Conservation (phyloP, 1,284 basidiomycete genomes). For the Austroboletus novae-zelandiae region DNA sequence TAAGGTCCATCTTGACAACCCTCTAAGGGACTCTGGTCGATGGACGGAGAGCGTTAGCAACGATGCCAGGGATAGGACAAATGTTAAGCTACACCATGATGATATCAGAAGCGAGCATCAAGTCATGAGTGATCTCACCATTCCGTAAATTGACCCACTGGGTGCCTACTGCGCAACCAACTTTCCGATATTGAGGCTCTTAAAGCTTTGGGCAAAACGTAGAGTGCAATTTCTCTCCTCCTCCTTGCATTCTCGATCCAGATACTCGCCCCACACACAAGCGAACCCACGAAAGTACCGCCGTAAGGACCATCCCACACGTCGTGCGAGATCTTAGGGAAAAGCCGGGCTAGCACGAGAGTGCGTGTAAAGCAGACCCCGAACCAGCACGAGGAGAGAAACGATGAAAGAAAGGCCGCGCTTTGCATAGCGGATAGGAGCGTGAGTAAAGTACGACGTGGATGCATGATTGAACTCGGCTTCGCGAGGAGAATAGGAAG, state of each 20-base stretch:
- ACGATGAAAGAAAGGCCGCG: slow-evolving; percentile 68
- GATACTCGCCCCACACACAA: slow-evolving; percentile 71
- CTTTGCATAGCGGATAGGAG: slow-evolving; percentile 56
- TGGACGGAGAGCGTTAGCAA: slow-evolving; percentile 64
- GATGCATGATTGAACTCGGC: slow-evolving; percentile 50
- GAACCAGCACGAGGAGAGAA: slow-evolving; percentile 68
- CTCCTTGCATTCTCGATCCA: slow-evolving; percentile 69
- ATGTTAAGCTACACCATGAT: slow-evolving; percentile 38
- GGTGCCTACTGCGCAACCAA: slow-evolving; percentile 47
- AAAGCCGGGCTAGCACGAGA: slow-evolving; percentile 54
- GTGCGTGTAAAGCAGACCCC: slow-evolving; percentile 67
- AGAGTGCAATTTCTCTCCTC: slow-evolving; percentile 74
- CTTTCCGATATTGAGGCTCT: slow-evolving; percentile 54
- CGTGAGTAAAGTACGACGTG: slow-evolving; percentile 39
- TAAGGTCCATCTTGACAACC: slow-evolving; percentile 68
- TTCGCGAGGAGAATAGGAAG: slow-evolving; percentile 60
- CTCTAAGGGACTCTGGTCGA: slow-evolving; percentile 60
- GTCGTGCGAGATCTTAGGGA: slow-evolving; percentile 67
- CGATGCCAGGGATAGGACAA: slow-evolving; percentile 60
- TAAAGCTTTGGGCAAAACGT: slow-evolving; percentile 69
- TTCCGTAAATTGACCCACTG: slow-evolving; percentile 45
- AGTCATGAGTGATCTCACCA: slow-evolving; percentile 39
- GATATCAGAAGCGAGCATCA: slow-evolving; percentile 8
- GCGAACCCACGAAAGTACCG: slow-evolving; percentile 60
- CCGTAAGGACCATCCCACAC: slow-evolving; percentile 75